These are phyloP conservation scores for Aspergillus pseudotamarii DNA, from an alignment of 2,329 filamentous ascomycete species.

Conservation along the genomic window DNA sequence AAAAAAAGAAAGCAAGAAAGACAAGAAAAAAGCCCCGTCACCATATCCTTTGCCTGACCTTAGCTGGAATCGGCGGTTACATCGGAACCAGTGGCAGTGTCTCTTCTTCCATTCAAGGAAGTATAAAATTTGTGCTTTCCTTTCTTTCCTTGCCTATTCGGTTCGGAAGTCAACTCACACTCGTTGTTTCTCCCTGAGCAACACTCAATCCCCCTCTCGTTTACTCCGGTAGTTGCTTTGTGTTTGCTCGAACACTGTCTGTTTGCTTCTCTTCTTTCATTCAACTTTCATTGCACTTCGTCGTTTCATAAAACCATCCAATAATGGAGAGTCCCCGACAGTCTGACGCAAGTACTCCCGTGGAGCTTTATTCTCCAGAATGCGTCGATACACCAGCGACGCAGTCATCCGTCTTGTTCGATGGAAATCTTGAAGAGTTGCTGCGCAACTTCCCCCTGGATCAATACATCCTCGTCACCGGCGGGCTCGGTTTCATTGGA, in stretches of 20 bases:
- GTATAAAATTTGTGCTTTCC: slow-evolving; percentile 27
- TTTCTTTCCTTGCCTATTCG: slow-evolving; percentile 18
- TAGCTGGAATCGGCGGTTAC: slow-evolving; percentile 24
- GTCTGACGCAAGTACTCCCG: slow-evolving; percentile 35
- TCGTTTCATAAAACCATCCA: slow-evolving; percentile 8
- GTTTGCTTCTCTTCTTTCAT: slow-evolving; percentile 12
- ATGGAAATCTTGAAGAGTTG: slow-evolving; percentile 47
- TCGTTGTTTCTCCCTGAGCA: slow-evolving; percentile 13
- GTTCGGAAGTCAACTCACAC: slow-evolving; percentile 14
- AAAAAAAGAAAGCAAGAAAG: not conserved
- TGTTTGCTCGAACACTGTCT: slow-evolving; percentile 11
- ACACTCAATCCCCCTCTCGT: slow-evolving; percentile 16
- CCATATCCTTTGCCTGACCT: slow-evolving; percentile 22
- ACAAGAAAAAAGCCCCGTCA: slow-evolving; percentile 2
- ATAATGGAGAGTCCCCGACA: slow-evolving; percentile 34
- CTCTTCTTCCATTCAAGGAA: slow-evolving; percentile 13
- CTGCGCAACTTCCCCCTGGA: slow-evolving; percentile 42
- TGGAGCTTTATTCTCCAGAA: slow-evolving; percentile 32
- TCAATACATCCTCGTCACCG: slow-evolving; percentile 48
- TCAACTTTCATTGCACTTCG: slow-evolving; percentile 15
- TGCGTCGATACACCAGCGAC: slow-evolving; percentile 48
- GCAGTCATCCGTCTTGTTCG: slow-evolving; percentile 49
- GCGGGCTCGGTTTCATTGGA: slow-evolving; percentile 47
- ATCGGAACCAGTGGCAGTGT: slow-evolving; percentile 20
- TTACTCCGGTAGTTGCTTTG: slow-evolving; percentile 3